Evolutionary conservation across 1,139 yeast species (phyloP).

Genomic region (Suhomyces maxii): DNA sequence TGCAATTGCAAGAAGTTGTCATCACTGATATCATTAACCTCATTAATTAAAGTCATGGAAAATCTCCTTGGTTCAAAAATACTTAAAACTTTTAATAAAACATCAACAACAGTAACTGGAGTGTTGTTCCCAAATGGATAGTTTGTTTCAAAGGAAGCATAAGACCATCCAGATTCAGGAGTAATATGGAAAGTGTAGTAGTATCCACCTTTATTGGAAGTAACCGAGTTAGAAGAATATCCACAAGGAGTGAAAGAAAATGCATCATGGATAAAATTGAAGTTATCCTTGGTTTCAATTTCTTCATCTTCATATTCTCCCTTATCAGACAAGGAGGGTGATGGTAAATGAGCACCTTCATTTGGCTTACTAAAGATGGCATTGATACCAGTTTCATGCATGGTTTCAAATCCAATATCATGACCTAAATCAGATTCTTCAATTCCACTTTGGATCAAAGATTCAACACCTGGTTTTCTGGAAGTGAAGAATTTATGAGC

Average conservation of each 20-base stretch:
- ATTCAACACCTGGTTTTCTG: constrained; percentile 52
- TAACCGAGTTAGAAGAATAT: constrained; percentile 80
- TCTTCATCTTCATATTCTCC: constrained; percentile 23
- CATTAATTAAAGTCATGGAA: constrained; percentile 66
- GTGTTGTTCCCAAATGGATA: constrained; percentile 49
- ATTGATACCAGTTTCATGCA: constrained; percentile 62
- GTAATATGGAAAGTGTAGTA: constrained; percentile 94
- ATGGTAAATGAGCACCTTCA: constrained; percentile 33
- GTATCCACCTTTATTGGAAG: constrained; percentile 52
- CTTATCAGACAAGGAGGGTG: constrained; percentile 21
- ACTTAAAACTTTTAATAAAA: constrained; percentile 56
- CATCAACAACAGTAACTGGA: constrained; percentile 46
- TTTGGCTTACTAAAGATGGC: constrained; percentile 44
- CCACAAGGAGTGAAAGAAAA: constrained; percentile 97
- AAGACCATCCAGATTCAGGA: constrained; percentile 92
- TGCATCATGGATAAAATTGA: constrained; percentile 65
- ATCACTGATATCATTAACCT: constrained; percentile 24
- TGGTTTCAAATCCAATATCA: constrained; percentile 66
- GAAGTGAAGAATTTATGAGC: constrained; percentile 64
- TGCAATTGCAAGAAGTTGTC: constrained; percentile 31
- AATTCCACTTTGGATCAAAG: constrained; percentile 22
- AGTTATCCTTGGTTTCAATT: constrained; percentile 1
- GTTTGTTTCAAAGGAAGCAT: constrained; percentile 93
- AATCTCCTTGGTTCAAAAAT: constrained; percentile 78
- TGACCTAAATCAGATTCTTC: constrained; percentile 76